These are phyloP conservation scores for Canna indica DNA, from an alignment of 176 grass and related monocot species.

Conservation along the genomic window DNA sequence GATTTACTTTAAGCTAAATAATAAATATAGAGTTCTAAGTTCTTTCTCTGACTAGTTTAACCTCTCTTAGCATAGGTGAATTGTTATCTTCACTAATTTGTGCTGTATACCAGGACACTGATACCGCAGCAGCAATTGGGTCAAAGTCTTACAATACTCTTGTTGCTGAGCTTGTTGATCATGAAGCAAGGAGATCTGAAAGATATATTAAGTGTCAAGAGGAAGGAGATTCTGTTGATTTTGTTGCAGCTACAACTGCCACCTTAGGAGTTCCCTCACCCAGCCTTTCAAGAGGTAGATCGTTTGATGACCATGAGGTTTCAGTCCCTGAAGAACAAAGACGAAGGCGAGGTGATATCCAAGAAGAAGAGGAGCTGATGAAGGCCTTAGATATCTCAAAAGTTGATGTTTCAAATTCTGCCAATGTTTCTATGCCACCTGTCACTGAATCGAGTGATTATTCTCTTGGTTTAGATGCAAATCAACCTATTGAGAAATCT, in stretches of 20 bases:
- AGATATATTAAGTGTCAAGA: conserved; percentile 32
- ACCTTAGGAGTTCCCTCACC: conserved; percentile 79
- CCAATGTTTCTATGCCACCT: conserved; percentile 33
- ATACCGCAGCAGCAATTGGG: conserved; percentile 65
- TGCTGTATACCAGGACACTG: conserved; percentile 47
- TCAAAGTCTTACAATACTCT: conserved; percentile 91
- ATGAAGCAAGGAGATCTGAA: conserved; percentile 46
- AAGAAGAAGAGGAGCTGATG: conserved; percentile 90
- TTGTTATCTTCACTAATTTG: background rate
- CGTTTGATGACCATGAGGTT: conserved; percentile 61
- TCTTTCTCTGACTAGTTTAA: background rate
- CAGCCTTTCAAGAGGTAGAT: conserved; percentile 48
- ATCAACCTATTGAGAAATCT: conserved; percentile 28
- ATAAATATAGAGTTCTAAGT: background rate
- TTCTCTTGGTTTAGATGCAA: conserved; percentile 32
- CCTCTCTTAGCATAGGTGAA: background rate
- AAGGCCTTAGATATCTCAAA: conserved; percentile 72
- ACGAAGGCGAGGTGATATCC: conserved; percentile 48
- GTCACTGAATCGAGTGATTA: conserved; percentile 19
- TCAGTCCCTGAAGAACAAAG: conserved; percentile 28
- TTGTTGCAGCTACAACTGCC: conserved; percentile 81
- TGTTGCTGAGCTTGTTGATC: conserved; percentile 70
- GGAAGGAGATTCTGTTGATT: conserved; percentile 79
- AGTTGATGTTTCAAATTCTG: conserved; percentile 28
- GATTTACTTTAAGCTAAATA: background rate